phyloP scores from a whole-genome alignment of 2,329 filamentous ascomycete species.

The Magnaporthiopsis incrustans region DNA sequence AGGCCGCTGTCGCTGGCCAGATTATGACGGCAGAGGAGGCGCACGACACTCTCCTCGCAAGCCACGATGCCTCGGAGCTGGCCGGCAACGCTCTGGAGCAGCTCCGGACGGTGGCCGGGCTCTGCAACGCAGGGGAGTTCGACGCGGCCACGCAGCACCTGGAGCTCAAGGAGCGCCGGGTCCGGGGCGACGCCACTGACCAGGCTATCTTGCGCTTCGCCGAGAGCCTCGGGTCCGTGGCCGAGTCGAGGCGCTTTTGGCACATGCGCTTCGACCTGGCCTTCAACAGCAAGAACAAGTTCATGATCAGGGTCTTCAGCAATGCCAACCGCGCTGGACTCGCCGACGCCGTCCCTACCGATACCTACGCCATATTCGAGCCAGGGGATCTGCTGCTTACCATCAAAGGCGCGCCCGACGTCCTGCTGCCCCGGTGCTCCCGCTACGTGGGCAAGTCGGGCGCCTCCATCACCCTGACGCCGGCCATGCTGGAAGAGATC shows the following conservation, averaged over 20 bases:
- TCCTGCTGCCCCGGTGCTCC: conserved; percentile 57
- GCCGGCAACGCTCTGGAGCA: conserved; percentile 40
- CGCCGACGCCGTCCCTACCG: conserved; percentile 27
- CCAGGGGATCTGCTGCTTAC: conserved; percentile 45
- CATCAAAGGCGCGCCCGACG: conserved; percentile 74
- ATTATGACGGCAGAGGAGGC: conserved; percentile 44
- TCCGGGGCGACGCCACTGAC: conserved; percentile 71
- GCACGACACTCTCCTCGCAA: conserved; percentile 27
- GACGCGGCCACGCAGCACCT: conserved; percentile 54
- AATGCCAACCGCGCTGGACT: conserved; percentile 30
- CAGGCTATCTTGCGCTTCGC: conserved; percentile 66
- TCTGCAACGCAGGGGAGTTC: conserved; percentile 72
- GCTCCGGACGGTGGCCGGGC: conserved; percentile 51
- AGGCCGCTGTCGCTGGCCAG: conserved; percentile 51
- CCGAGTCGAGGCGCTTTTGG: conserved; percentile 54
- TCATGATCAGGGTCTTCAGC: conserved; percentile 60
- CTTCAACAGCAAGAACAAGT: conserved; percentile 82
- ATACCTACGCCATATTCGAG: conserved; percentile 26
- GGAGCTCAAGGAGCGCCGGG: conserved; percentile 52
- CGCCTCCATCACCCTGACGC: conserved; percentile 39
- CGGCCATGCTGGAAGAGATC: conserved; percentile 34
- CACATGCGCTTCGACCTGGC: conserved; percentile 58
- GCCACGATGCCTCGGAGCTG: conserved; percentile 15
- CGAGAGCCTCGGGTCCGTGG: conserved; percentile 53
- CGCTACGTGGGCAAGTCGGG: conserved; percentile 49